phyloP scores from a whole-genome alignment of 2,329 filamentous ascomycete genomes.

The Cladosporium phlei region DNA sequence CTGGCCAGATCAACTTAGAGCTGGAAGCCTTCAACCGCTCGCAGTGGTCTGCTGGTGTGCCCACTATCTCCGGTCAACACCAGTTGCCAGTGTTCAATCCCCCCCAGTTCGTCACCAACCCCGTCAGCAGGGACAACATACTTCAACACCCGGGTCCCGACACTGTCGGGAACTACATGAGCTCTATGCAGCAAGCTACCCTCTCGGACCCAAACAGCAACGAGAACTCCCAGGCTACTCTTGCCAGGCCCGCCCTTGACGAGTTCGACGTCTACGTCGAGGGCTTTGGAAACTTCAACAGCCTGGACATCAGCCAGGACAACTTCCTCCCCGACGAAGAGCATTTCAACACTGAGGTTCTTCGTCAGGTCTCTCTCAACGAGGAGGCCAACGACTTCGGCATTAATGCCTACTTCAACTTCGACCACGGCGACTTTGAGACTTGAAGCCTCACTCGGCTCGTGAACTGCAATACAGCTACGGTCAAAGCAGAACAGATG shows the following conservation, averaged over 20 bases:
- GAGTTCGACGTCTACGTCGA: not conserved
- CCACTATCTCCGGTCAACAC: not conserved
- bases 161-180: no score
- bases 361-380: slow-evolving; percentile 1
- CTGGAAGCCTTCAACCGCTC: not conserved
- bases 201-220: not conserved
- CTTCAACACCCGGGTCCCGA: no score
- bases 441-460: slow-evolving; percentile 13
- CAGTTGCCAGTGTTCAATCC: not conserved
- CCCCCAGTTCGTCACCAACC: not conserved
- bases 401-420: slow-evolving; percentile 7
- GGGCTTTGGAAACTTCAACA: not conserved
- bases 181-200: not conserved
- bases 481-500: no score
- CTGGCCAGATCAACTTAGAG: not conserved
- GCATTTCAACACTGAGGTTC: not conserved
- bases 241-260: not conserved
- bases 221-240: not conserved
- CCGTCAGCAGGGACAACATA: no score
- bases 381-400: not conserved
- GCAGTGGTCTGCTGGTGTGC: not conserved
- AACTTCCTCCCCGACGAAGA: not conserved
- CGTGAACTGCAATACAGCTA: no score
- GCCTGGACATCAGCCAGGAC: not conserved
- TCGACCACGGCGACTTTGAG: not conserved